Percentiles rank a stretch among this genome's conserved stretches.
Evolutionary conservation across 106 monocot species (phyloP).

Genomic region (Acorus calamus): DNA sequence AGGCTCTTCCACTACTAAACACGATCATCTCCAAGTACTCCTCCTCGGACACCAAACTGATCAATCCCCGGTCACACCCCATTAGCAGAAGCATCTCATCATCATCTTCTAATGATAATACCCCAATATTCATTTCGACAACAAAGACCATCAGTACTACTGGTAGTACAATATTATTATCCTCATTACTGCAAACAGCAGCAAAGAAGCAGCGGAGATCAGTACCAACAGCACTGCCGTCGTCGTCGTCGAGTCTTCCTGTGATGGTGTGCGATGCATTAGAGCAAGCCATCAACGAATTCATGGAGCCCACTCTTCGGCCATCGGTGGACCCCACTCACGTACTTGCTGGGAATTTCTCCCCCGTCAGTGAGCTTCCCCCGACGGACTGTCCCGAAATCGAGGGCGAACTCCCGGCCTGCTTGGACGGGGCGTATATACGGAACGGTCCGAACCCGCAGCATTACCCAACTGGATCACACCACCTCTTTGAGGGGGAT

Average conservation of each 20-base stretch:
- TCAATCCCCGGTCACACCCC: too few species aligned
- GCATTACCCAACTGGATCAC: constrained; percentile 2
- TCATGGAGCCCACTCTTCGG: constrained; percentile 8
- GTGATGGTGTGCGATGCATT: constrained; percentile 2
- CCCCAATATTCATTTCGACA: too few species aligned
- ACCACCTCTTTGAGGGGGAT: constrained; percentile 18
- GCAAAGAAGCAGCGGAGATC: too few species aligned
- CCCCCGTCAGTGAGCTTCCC: constrained; percentile 9
- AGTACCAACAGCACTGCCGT: neutral
- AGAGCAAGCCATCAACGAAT: constrained; percentile 7
- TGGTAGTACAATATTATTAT: too few species aligned
- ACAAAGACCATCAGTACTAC: too few species aligned
- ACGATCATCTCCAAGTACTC: too few species aligned
- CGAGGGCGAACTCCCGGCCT: neutral
- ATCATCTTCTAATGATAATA: too few species aligned
- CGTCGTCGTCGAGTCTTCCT: neutral
- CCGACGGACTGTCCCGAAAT: constrained; percentile 5
- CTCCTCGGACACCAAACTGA: too few species aligned
- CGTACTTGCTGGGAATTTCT: constrained; percentile 6
- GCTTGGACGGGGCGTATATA: constrained; percentile 9
- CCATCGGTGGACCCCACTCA: constrained; percentile 7
- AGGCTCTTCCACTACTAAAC: too few species aligned
- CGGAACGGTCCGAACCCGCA: constrained; percentile 14
- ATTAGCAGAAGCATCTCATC: too few species aligned
- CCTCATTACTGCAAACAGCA: too few species aligned